phyloP scores from a whole-genome alignment of 371 early-diverging fungal genomes.

The Furculomyces boomerangus region DNA sequence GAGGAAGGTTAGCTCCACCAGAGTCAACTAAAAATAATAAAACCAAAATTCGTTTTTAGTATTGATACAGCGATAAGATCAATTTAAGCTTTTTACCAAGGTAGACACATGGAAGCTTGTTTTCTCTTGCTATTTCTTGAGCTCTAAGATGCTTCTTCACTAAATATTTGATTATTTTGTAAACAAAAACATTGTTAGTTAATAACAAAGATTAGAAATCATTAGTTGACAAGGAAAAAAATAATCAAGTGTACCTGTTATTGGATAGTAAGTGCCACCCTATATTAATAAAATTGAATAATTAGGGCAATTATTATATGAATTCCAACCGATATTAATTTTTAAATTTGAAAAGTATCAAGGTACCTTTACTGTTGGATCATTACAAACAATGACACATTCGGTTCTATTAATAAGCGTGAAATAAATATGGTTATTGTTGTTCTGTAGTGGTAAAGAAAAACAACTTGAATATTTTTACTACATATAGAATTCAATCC shows the following conservation, averaged over 20 bases:
- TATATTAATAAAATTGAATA: not conserved
- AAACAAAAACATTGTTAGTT: not conserved
- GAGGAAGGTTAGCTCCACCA: constrained; percentile 93
- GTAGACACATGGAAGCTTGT: constrained; percentile 89
- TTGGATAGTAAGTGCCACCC: constrained; percentile 96
- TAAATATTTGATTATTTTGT: not conserved
- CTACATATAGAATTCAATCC: not conserved
- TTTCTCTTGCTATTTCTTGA: constrained; percentile 92
- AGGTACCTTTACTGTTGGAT: constrained; percentile 59
- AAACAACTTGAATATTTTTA: not conserved
- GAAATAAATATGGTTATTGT: not conserved
- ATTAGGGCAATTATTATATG: constrained; percentile 23
- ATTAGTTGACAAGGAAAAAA: not conserved
- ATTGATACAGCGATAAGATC: not conserved
- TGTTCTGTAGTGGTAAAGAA: not conserved
- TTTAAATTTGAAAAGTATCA: constrained; percentile 8
- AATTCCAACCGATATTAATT: constrained; percentile 10
- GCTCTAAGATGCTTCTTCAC: constrained; percentile 96
- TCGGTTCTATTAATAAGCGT: constrained; percentile 33
- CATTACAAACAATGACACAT: constrained; percentile 95
- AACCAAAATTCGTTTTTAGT: not conserved
- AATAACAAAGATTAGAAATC: not conserved
- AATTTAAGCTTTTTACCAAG: constrained; percentile 14
- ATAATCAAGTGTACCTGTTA: constrained; percentile 25
- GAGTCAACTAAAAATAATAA: constrained; percentile 49